Conservation (phyloP, 1,284 basidiomycete species). For the Rhodotorula sp. region DNA sequence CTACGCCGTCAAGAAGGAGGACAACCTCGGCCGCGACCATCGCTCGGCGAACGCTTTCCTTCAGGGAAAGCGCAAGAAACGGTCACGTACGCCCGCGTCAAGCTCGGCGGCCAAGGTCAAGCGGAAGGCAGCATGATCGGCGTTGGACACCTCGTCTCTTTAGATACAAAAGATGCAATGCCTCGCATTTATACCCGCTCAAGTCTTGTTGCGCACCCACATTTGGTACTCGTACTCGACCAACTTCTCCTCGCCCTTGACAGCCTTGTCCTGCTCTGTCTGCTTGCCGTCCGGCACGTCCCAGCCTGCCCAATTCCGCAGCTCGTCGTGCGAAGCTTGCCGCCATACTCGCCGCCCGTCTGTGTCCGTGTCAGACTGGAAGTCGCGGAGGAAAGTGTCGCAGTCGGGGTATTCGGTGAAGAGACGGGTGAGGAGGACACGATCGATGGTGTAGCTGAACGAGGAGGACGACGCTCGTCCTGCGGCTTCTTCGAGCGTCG, state of each 20-base stretch:
- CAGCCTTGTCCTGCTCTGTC: constrained; percentile 62
- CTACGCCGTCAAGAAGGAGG: constrained; percentile 93
- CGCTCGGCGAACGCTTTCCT: constrained; percentile 82
- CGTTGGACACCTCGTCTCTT: background rate
- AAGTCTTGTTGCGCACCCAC: constrained; percentile 61
- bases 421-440: constrained; percentile 83
- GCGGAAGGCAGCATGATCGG: background rate
- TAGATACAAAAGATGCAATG: too few relatives aligned
- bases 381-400: constrained; percentile 75
- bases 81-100: background rate
- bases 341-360: constrained; percentile 55
- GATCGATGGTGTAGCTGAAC: constrained; percentile 55
- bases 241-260: constrained; percentile 41
- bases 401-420: constrained; percentile 72
- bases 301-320: constrained; percentile 73
- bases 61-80: constrained; percentile 79
- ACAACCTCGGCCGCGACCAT: constrained; percentile 80
- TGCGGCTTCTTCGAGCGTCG: constrained; percentile 23
- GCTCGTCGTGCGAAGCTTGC: constrained; percentile 59
- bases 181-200: too few relatives aligned
- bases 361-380: background rate
- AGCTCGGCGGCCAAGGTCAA: constrained; percentile 1
- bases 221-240: constrained; percentile 85
- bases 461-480: constrained; percentile 81
- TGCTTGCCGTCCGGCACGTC: constrained; percentile 71